phyloP scores from a whole-genome alignment of 345 rosid genomes.

The Salix udensis region DNA sequence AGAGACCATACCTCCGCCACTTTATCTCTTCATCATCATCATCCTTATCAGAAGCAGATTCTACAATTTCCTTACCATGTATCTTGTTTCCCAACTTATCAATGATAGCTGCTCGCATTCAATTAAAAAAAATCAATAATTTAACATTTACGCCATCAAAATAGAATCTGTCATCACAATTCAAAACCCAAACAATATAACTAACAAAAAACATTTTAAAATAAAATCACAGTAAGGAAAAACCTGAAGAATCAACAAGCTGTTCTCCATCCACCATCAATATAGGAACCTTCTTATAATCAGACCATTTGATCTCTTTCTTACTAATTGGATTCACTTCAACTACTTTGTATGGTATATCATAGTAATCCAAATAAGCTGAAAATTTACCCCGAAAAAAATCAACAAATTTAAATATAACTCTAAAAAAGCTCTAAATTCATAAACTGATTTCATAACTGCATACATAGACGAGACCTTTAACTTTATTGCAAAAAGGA shows the following conservation, averaged over 20 bases:
- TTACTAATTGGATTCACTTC: slow-evolving; percentile 84
- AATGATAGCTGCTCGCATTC: slow-evolving; percentile 49
- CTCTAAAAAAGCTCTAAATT: not conserved
- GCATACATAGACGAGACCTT: slow-evolving; percentile 44
- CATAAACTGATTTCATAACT: not conserved
- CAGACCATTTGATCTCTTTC: slow-evolving; percentile 96
- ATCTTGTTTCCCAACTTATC: slow-evolving; percentile 33
- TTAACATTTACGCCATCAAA: not conserved
- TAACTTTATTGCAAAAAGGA: slow-evolving; percentile 95
- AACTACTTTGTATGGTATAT: slow-evolving; percentile 76
- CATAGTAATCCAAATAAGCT: slow-evolving; percentile 83
- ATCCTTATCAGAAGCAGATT: slow-evolving; percentile 38
- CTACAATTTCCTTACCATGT: not conserved
- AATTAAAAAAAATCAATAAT: not conserved
- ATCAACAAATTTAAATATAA: not conserved
- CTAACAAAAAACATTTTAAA: not conserved
- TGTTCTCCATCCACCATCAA: slow-evolving; percentile 70
- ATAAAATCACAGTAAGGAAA: not conserved
- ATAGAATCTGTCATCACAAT: not conserved
- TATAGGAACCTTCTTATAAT: slow-evolving; percentile 89
- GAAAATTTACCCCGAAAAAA: not conserved
- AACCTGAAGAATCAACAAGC: slow-evolving; percentile 87
- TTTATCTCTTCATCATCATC: slow-evolving; percentile 60
- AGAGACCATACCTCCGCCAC: slow-evolving; percentile 62
- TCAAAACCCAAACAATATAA: not conserved